A percentile compares a stretch with the other conserved stretches of the same genome.
Conservation (phyloP, 1,284 basidiomycete genomes). For the Flammula alnicola region DNA sequence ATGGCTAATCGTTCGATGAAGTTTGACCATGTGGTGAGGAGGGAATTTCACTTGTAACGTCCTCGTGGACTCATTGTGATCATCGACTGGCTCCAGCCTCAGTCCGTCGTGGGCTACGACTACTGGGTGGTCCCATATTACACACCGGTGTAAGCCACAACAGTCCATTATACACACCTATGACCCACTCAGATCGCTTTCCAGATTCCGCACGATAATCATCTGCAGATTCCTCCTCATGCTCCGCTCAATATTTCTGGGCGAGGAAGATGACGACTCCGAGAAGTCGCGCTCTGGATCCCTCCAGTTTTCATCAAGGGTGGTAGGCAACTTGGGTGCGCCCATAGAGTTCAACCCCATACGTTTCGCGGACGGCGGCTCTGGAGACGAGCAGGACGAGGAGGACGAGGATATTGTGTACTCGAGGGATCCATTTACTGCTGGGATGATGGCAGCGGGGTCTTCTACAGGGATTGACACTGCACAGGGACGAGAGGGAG, state of each 20-base stretch:
- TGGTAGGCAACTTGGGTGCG: slow-evolving; percentile 3
- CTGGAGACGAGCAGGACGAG: slow-evolving; percentile 55
- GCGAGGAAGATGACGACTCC: slow-evolving; percentile 43
- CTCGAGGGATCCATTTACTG: slow-evolving; percentile 2
- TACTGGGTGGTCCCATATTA: slow-evolving; percentile 39
- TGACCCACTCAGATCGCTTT: neutral
- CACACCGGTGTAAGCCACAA: slow-evolving; percentile 27
- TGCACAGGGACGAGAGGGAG: too few species aligned
- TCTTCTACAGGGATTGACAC: too few species aligned
- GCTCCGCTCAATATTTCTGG: slow-evolving; percentile 30
- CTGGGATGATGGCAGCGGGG: neutral
- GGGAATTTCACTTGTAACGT: neutral
- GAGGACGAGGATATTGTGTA: slow-evolving; percentile 29
- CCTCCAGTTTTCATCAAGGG: slow-evolving; percentile 5
- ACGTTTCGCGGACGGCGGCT: slow-evolving; percentile 35
- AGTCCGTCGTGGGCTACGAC: slow-evolving; percentile 31
- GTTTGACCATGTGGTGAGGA: slow-evolving; percentile 22
- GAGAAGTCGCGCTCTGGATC: slow-evolving; percentile 17
- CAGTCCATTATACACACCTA: neutral
- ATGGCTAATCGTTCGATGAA: too few species aligned
- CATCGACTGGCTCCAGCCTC: slow-evolving; percentile 23
- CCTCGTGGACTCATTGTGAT: neutral
- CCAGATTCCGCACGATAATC: slow-evolving; percentile 34
- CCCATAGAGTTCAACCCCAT: neutral
- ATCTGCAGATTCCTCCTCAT: slow-evolving; percentile 35